Conservation (phyloP, 805 yeast species). For the Zygosaccharomyces rouxii region DNA sequence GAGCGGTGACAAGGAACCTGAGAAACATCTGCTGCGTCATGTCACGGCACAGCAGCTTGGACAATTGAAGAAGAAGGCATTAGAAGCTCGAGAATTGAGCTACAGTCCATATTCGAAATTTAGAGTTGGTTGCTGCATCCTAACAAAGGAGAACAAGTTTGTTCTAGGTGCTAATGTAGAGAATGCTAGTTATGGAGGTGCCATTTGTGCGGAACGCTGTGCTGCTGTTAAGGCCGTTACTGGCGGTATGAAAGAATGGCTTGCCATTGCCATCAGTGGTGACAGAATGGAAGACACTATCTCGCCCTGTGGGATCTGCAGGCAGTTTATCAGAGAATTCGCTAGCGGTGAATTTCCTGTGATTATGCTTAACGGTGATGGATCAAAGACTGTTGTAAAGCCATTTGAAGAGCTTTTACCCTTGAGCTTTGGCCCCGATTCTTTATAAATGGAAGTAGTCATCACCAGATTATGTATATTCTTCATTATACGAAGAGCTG, state of each 20-base stretch:
- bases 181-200: slow-evolving; percentile 84
- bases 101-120: slow-evolving; percentile 48
- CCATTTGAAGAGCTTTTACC: slow-evolving; percentile 69
- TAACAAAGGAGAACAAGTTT: slow-evolving; percentile 46
- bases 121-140: slow-evolving; percentile 72
- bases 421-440: slow-evolving; percentile 78
- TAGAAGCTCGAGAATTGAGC: slow-evolving; percentile 39
- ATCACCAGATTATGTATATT: background rate
- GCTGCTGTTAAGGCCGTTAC: slow-evolving; percentile 56
- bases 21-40: slow-evolving; percentile 6
- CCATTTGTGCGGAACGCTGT: slow-evolving; percentile 73
- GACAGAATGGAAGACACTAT: slow-evolving; percentile 46
- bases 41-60: slow-evolving; percentile 27
- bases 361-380: slow-evolving; percentile 62
- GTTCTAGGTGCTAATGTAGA: slow-evolving; percentile 84
- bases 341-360: slow-evolving; percentile 49
- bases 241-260: slow-evolving; percentile 20
- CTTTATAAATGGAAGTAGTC: background rate
- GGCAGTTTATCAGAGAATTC: slow-evolving; percentile 87
- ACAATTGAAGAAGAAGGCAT: slow-evolving; percentile 27
- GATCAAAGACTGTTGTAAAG: slow-evolving; percentile 41
- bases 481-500: background rate
- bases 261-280: slow-evolving; percentile 27
- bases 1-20: background rate
- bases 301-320: slow-evolving; percentile 91